Evolutionary conservation across 2,329 filamentous ascomycete species (phyloP).

Genomic region (Penicillium fuscoglaucum): DNA sequence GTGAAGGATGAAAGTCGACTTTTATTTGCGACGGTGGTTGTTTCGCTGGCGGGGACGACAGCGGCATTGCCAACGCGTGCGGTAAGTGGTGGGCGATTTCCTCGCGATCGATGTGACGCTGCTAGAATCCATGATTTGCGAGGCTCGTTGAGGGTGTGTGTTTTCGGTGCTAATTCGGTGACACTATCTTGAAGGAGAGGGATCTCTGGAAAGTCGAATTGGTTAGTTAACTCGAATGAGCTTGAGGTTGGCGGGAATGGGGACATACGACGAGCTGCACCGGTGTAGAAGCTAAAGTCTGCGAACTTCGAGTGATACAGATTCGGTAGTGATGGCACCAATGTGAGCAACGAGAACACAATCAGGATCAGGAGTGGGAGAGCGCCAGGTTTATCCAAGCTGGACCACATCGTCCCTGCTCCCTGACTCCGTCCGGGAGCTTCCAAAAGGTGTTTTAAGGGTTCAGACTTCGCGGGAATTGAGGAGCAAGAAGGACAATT

Average conservation of each 20-base stretch:
- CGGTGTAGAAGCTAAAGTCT: slow-evolving; percentile 28
- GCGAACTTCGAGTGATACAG: slow-evolving; percentile 31
- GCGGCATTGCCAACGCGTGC: slow-evolving; percentile 12
- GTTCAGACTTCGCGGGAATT: slow-evolving; percentile 2
- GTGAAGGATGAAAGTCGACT: slow-evolving; percentile 18
- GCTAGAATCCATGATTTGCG: slow-evolving; percentile 16
- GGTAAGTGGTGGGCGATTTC: slow-evolving; percentile 19
- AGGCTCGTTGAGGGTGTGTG: slow-evolving; percentile 6
- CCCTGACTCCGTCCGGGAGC: slow-evolving; percentile 60
- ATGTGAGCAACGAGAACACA: slow-evolving; percentile 35
- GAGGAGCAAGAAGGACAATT: slow-evolving; percentile 2
- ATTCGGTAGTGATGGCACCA: slow-evolving; percentile 36
- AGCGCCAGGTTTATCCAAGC: slow-evolving; percentile 36
- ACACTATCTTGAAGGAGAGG: slow-evolving; percentile 29
- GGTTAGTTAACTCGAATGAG: slow-evolving; percentile 3
- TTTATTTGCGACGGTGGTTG: slow-evolving; percentile 20
- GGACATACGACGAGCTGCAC: slow-evolving; percentile 31
- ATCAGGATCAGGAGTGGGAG: slow-evolving; percentile 37
- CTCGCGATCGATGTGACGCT: slow-evolving; percentile 17
- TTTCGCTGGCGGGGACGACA: slow-evolving; percentile 18
- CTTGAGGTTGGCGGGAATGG: background rate
- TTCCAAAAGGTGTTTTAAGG: background rate
- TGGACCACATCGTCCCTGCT: slow-evolving; percentile 48
- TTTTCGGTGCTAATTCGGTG: slow-evolving; percentile 11
- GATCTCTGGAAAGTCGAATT: slow-evolving; percentile 21